Evolutionary conservation across 1,284 basidiomycete species (phyloP), one percentile per base, ranked within the genome.

Genomic region (Trichosporon inkin): DNA sequence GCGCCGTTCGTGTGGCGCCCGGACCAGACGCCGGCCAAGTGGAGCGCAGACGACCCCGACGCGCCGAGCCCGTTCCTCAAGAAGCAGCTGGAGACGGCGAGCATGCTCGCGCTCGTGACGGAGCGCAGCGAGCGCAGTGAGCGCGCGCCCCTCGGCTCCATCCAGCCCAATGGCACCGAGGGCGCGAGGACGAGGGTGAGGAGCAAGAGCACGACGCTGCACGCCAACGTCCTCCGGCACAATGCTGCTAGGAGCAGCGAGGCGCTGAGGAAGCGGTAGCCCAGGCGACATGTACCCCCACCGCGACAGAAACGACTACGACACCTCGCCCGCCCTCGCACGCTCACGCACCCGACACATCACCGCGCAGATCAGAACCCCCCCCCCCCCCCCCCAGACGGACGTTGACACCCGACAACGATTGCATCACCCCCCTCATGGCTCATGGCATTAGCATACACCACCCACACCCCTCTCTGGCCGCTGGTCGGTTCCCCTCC

Each of bases 21-120:
- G 55, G 68, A 69, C 19, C 71, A 74, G 7, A 77, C 75, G 10
- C 75, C 75, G 0, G 74, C 73, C 10, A 76, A 75, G 60, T 77
- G 74, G 74, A 38, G 62, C 8, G 35, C 64, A 8, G 74, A 76
- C 14, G 74, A 75, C 60, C 70, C 71, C 6, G 75, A 77, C 40
- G 60, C 71, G 8, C 75, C 75, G 6, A 68, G 65, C 0, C 75
- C 75, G 0, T 77, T 77, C 68, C 34, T 77, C 8, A 17, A 47
- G 49, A 19, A 40, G 20, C 32, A 32, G 24, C 36, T 39, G 36
- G 56, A 54, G 40, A 49, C 44, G 44, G 44, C 44, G 22, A 32
- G 16, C 16, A 49, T 37, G 51, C 51, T 49, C 6, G 44, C 44
- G 44, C 16, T 49, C 14, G 44, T 49, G 16, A n/a, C 36, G 36